Percentiles rank a stretch among this genome's conserved stretches.
phyloP scores from a whole-genome alignment of 2,329 filamentous ascomycete genomes.

The Endothia cerciana region DNA sequence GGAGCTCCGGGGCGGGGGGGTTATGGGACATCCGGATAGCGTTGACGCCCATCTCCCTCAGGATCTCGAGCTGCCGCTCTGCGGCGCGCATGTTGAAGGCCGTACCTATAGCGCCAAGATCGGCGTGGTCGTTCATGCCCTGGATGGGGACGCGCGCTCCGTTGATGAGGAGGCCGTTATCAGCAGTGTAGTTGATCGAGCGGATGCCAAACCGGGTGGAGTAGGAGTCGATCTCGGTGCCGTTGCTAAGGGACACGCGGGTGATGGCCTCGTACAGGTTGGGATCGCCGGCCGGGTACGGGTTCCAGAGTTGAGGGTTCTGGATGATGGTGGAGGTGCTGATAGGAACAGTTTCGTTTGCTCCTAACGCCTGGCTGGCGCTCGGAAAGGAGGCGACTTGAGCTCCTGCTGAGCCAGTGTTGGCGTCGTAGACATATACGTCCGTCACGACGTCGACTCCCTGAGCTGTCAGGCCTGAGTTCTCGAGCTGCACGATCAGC shows the following conservation, averaged over 20 bases:
- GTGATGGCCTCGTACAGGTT: slow-evolving; percentile 54
- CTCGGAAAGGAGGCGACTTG: slow-evolving; percentile 42
- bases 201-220: slow-evolving; percentile 56
- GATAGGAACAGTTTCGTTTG: slow-evolving; percentile 38
- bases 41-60: slow-evolving; percentile 54
- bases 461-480: slow-evolving; percentile 39
- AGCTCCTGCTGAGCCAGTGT: slow-evolving; percentile 34
- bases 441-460: slow-evolving; percentile 46
- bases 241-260: slow-evolving; percentile 35
- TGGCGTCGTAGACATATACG: slow-evolving; percentile 43
- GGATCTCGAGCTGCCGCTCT: slow-evolving; percentile 52
- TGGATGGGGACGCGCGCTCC: slow-evolving; percentile 48
- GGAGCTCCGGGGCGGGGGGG: slow-evolving; percentile 53
- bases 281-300: slow-evolving; percentile 48
- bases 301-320: slow-evolving; percentile 53
- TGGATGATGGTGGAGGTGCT: slow-evolving; percentile 41
- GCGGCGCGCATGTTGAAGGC: slow-evolving; percentile 55
- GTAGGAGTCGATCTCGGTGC: slow-evolving; percentile 46
- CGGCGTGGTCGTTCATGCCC: slow-evolving; percentile 56
- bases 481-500: slow-evolving; percentile 51
- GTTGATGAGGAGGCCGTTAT: slow-evolving; percentile 52
- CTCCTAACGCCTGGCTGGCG: slow-evolving; percentile 36
- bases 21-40: slow-evolving; percentile 57
- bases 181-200: slow-evolving; percentile 42
- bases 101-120: slow-evolving; percentile 52